Evolutionary conservation across 495 filamentous ascomycete species (phyloP).

Genomic region (Emericellopsis terricola): DNA sequence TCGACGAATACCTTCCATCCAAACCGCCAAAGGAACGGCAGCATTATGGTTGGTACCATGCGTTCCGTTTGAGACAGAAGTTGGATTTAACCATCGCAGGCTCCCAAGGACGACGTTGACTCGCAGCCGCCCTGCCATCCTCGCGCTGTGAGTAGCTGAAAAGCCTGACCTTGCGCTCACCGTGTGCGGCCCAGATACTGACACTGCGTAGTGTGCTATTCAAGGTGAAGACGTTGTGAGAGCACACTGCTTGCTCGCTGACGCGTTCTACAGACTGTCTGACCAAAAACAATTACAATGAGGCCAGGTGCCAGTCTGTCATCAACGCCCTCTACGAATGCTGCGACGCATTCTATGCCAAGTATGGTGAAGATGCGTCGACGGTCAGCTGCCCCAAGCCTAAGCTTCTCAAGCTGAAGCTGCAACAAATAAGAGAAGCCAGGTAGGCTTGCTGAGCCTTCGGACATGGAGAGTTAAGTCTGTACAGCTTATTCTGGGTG

Average conservation of each 20-base stretch:
- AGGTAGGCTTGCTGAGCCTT: background rate
- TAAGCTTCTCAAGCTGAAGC: slow-evolving; percentile 59
- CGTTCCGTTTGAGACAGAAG: too few relatives aligned
- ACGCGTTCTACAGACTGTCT: slow-evolving; percentile 85
- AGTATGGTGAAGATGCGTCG: slow-evolving; percentile 56
- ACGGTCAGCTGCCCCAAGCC: slow-evolving; percentile 78
- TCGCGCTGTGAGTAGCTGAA: slow-evolving; percentile 46
- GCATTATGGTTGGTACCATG: too few relatives aligned
- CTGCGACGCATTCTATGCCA: slow-evolving; percentile 75
- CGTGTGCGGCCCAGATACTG: slow-evolving; percentile 4
- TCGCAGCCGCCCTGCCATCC: slow-evolving; percentile 75
- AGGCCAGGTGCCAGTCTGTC: slow-evolving; percentile 63
- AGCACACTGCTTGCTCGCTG: too few relatives aligned
- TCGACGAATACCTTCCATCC: background rate
- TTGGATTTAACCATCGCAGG: too few relatives aligned
- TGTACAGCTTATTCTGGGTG: background rate
- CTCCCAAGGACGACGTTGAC: slow-evolving; percentile 48
- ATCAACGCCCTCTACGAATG: slow-evolving; percentile 92
- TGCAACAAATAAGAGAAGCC: slow-evolving; percentile 53
- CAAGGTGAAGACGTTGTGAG: slow-evolving; percentile 51
- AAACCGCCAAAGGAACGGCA: background rate
- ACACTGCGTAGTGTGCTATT: slow-evolving; percentile 64
- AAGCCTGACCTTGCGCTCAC: background rate
- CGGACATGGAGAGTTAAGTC: background rate
- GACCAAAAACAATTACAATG: slow-evolving; percentile 66